A percentile compares a stretch with the other conserved stretches of the same genome.
Evolutionary conservation across 192 early-diverging fungal species (phyloP).

Genomic region (Spizellomyces sp.): DNA sequence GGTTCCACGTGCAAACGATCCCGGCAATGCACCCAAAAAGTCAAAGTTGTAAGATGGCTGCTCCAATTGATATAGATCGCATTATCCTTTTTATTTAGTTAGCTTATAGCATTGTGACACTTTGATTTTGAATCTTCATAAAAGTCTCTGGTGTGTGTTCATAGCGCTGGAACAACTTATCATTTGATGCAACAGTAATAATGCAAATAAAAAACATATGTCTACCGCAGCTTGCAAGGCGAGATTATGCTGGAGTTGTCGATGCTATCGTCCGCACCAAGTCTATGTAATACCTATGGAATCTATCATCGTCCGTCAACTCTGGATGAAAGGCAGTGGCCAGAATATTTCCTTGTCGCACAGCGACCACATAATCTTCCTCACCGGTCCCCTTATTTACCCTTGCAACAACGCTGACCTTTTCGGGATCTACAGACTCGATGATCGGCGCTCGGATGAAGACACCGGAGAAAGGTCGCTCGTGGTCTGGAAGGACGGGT

Average conservation of each 20-base stretch:
- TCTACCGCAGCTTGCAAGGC: too few species aligned
- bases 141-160: too few species aligned
- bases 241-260: too few species aligned
- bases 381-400: constrained; percentile 58
- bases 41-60: constrained; percentile 12
- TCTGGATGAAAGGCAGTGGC: constrained; percentile 97
- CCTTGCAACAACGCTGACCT: constrained; percentile 73
- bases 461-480: constrained; percentile 61
- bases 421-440: constrained; percentile 61
- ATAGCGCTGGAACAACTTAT: too few species aligned
- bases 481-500: constrained; percentile 41
- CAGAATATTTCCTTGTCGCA: constrained; percentile 81
- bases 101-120: too few species aligned
- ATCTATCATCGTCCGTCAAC: constrained; percentile 83
- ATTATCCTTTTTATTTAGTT: too few species aligned
- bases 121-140: too few species aligned
- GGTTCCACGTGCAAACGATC: constrained; percentile 42
- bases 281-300: constrained; percentile 85
- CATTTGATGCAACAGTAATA: too few species aligned
- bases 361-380: constrained; percentile 79
- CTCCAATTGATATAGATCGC: too few species aligned
- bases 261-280: constrained; percentile 19
- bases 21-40: constrained; percentile 22
- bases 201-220: too few species aligned
- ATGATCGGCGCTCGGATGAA: constrained; percentile 98